A percentile compares a stretch with the other conserved stretches of the same genome.
Conservation (phyloP, 257 asterid genomes). For the Przewalskia tangutica region DNA sequence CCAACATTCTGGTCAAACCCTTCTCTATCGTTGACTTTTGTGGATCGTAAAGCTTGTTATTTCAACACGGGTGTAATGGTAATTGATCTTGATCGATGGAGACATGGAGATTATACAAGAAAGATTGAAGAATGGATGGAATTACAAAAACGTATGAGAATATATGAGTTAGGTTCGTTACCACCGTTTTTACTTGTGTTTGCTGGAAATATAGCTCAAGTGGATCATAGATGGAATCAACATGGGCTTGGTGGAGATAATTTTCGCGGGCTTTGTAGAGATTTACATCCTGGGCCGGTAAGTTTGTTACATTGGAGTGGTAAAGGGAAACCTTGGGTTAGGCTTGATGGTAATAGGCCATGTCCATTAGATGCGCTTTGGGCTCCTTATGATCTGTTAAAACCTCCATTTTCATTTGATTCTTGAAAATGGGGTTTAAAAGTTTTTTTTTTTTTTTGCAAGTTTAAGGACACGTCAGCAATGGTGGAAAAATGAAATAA, state of each 20-base stretch:
- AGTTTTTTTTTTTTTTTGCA: not conserved
- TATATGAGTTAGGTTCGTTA: conserved; percentile 70
- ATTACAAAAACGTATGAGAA: conserved; percentile 74
- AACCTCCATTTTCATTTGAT: conserved; percentile 67
- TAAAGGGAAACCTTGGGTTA: conserved; percentile 94
- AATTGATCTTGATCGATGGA: conserved; percentile 72
- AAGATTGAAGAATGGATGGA: conserved; percentile 97
- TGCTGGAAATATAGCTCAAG: conserved; percentile 74
- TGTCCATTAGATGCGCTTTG: conserved; percentile 89
- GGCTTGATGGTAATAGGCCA: conserved; percentile 75
- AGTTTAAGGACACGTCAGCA: not conserved
- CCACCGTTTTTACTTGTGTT: conserved; percentile 88
- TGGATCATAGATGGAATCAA: conserved; percentile 86
- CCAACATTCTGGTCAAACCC: conserved; percentile 91
- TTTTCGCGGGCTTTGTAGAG: conserved; percentile 78
- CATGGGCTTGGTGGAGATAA: conserved; percentile 94
- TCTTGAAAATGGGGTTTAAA: conserved; percentile 26
- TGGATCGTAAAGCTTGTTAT: conserved; percentile 61
- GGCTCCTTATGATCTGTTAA: conserved; percentile 91
- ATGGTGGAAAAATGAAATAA: not conserved
- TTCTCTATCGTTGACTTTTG: conserved; percentile 61
- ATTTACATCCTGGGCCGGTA: conserved; percentile 88
- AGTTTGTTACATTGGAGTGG: conserved; percentile 96
- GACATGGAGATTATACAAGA: conserved; percentile 57
- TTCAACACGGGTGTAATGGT: conserved; percentile 98